phyloP scores from a whole-genome alignment of 1,284 basidiomycete species.

The Peniophora sp. region DNA sequence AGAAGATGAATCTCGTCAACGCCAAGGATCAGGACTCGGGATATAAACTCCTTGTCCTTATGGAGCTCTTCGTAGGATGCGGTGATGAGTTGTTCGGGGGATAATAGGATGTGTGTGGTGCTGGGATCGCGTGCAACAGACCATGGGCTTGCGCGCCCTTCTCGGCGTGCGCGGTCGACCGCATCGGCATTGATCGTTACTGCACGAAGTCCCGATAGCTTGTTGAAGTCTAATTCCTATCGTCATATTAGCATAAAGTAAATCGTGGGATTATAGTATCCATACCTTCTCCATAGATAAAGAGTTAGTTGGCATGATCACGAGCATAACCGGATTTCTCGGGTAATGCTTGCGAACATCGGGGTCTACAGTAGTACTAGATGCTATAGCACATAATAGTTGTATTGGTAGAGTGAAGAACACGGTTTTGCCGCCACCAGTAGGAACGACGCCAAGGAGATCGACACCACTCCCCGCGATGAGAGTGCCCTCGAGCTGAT shows the following conservation, averaged over 20 bases:
- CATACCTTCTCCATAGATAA: constrained; percentile 13
- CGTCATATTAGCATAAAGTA: background rate
- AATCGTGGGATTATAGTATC: background rate
- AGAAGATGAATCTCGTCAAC: background rate
- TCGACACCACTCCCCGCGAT: constrained; percentile 8
- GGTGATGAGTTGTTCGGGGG: background rate
- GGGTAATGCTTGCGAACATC: constrained; percentile 1
- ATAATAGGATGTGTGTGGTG: background rate
- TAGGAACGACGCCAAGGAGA: constrained; percentile 8
- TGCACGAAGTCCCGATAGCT: background rate
- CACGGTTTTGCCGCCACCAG: constrained; percentile 10
- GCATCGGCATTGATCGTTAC: background rate
- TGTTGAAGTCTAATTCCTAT: background rate
- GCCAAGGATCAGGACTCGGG: background rate
- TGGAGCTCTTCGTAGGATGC: background rate
- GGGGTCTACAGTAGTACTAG: constrained; percentile 1
- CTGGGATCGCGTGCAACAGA: background rate
- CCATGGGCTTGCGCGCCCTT: background rate
- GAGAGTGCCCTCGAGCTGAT: constrained; percentile 11
- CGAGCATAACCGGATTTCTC: constrained; percentile 9
- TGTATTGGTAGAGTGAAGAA: constrained; percentile 11
- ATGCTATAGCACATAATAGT: constrained; percentile 1
- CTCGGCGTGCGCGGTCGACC: background rate
- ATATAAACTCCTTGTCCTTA: background rate
- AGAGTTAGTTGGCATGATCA: constrained; percentile 11